phyloP scores from a whole-genome alignment of 805 yeast genomes.

The Candida suzukii region DNA sequence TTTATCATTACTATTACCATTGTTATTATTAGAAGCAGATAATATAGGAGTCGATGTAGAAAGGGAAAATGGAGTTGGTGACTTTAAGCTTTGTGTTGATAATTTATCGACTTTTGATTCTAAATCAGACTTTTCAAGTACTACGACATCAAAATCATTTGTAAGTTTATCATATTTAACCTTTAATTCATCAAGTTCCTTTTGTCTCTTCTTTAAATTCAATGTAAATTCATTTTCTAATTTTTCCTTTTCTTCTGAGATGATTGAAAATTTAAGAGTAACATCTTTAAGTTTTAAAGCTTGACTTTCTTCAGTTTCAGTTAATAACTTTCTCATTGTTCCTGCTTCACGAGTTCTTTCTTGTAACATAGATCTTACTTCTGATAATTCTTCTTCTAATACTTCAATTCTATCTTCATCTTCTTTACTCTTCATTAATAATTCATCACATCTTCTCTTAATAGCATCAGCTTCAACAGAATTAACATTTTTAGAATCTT shows the following conservation, averaged over 20 bases:
- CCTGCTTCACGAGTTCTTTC: conserved; percentile 77
- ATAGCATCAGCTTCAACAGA: conserved; percentile 38
- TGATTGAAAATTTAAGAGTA: conserved; percentile 39
- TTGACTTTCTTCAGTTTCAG: conserved; percentile 60
- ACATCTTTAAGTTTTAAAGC: conserved; percentile 47
- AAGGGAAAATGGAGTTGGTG: neutral
- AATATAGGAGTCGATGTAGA: neutral
- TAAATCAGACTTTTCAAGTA: conserved; percentile 1
- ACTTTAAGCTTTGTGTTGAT: neutral
- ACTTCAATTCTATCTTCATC: conserved; percentile 51
- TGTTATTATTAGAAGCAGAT: neutral
- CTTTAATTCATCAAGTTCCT: conserved; percentile 60
- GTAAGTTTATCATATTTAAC: conserved; percentile 33
- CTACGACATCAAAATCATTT: conserved; percentile 9
- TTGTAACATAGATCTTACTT: conserved; percentile 62
- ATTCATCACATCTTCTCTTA: conserved; percentile 68
- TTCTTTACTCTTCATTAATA: conserved; percentile 61
- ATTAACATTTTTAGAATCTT: conserved; percentile 17
- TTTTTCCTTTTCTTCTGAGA: conserved; percentile 55
- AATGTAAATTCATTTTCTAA: conserved; percentile 47
- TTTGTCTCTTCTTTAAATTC: conserved; percentile 45
- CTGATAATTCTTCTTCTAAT: conserved; percentile 77
- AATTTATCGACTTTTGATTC: neutral
- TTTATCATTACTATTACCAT: conserved; percentile 1
- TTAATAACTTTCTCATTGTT: conserved; percentile 59